A percentile compares a stretch with the other conserved stretches of the same genome.
These are phyloP conservation scores for Purshia tridentata DNA, from an alignment of 306 rosid genomes.

Conservation along the genomic window DNA sequence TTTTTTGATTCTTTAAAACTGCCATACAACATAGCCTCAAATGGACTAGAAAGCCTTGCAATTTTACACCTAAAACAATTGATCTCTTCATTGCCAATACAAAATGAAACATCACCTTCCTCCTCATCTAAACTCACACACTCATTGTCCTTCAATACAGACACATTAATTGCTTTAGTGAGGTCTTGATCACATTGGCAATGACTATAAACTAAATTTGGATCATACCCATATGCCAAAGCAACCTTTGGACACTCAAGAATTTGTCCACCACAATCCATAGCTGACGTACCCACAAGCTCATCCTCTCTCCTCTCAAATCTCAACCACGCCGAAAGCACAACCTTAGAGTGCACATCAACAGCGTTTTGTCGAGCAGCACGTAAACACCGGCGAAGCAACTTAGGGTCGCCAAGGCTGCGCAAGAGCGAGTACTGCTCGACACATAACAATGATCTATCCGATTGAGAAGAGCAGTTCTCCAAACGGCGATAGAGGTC, in stretches of 20 bases:
- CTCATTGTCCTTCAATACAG: constrained; percentile 19
- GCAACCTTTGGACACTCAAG: constrained; percentile 75
- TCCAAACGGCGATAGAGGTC: constrained; percentile 55
- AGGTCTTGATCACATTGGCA: constrained; percentile 51
- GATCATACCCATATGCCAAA: constrained; percentile 49
- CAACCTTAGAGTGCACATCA: constrained; percentile 65
- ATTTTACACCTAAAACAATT: constrained; percentile 51
- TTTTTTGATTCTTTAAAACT: constrained; percentile 55
- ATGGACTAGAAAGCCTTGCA: constrained; percentile 61
- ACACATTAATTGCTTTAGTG: constrained; percentile 23
- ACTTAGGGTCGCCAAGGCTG: constrained; percentile 59
- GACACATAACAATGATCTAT: constrained; percentile 43
- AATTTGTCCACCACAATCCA: constrained; percentile 66
- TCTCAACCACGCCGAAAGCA: constrained; percentile 72
- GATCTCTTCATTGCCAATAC: constrained; percentile 54
- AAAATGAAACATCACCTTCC: constrained; percentile 57
- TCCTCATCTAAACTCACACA: constrained; percentile 26
- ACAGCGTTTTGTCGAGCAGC: constrained; percentile 57
- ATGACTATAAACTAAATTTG: constrained; percentile 32
- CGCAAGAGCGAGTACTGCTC: constrained; percentile 62
- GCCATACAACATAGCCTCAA: constrained; percentile 73
- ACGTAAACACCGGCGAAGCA: constrained; percentile 63
- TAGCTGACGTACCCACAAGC: constrained; percentile 47
- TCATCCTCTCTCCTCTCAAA: constrained; percentile 83
- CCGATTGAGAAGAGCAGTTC: constrained; percentile 35